These are phyloP conservation scores for Hansenula sp. DNA, from an alignment of 1,139 yeast genomes.

Conservation along the genomic window DNA sequence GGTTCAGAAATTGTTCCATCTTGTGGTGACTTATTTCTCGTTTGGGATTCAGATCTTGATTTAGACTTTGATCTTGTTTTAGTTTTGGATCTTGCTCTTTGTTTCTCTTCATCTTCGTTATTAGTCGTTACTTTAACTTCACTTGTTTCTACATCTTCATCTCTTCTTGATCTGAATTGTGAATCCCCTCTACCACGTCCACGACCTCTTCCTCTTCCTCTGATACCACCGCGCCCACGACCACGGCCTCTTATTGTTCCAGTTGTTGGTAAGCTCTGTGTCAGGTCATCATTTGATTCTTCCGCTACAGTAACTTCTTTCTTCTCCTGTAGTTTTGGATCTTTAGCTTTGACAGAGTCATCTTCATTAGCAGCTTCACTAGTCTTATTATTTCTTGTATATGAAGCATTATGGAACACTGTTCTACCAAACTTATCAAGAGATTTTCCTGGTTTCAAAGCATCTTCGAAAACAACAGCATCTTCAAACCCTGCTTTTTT, in stretches of 20 bases:
- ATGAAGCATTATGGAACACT: neutral
- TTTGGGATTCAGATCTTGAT: neutral
- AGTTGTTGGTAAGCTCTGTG: no score
- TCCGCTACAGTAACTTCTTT: neutral
- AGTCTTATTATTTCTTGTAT: neutral
- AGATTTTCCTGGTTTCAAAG: neutral
- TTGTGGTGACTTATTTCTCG: neutral
- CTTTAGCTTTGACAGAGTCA: neutral
- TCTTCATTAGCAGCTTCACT: neutral
- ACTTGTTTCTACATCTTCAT: neutral
- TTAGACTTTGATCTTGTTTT: neutral
- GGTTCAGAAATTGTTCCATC: neutral
- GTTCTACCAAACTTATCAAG: neutral
- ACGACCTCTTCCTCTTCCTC: conserved; percentile 1
- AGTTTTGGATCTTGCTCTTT: neutral
- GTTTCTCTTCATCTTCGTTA: no score
- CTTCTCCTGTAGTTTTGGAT: neutral
- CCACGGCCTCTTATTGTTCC: conserved; percentile 6
- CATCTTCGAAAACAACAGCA: neutral
- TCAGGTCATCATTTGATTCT: no score
- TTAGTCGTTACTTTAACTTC: no score
- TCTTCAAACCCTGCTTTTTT: neutral
- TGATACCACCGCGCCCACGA: neutral
- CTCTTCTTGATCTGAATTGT: neutral
- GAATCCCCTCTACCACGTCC: neutral